phyloP scores from a whole-genome alignment of 768 basidiomycete genomes.

The Punctularia strigosozonata region DNA sequence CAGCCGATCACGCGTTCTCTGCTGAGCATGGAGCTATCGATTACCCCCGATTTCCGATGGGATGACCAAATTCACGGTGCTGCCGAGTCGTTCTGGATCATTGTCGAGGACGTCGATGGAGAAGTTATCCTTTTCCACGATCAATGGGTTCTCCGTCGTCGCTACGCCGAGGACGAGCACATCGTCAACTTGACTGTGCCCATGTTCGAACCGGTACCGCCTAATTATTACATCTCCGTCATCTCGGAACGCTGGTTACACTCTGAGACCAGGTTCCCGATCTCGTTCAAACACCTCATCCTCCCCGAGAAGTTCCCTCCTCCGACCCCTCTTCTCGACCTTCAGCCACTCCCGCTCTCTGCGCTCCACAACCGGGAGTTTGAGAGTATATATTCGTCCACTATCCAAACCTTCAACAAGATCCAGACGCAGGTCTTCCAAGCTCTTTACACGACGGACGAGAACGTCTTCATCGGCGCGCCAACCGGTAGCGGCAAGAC shows the following conservation, averaged over 20 bases:
- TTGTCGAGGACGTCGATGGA: slow-evolving; percentile 96
- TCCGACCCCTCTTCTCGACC: slow-evolving; percentile 85
- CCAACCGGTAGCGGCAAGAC: slow-evolving; percentile 98
- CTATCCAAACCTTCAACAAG: slow-evolving; percentile 88
- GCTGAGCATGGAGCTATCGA: slow-evolving; percentile 84
- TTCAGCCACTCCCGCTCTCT: slow-evolving; percentile 80
- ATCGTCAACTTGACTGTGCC: slow-evolving; percentile 90
- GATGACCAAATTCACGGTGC: slow-evolving; percentile 86
- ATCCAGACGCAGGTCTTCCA: slow-evolving; percentile 99
- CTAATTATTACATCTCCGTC: slow-evolving; percentile 95
- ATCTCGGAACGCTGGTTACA: slow-evolving; percentile 95
- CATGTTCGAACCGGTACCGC: slow-evolving; percentile 95
- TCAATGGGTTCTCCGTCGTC: slow-evolving; percentile 81
- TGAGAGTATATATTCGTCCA: slow-evolving; percentile 72
- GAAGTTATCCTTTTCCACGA: slow-evolving; percentile 95
- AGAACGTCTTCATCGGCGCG: slow-evolving; percentile 94
- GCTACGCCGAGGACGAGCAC: slow-evolving; percentile 89
- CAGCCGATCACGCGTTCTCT: slow-evolving; percentile 93
- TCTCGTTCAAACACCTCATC: slow-evolving; percentile 96
- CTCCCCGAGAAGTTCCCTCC: slow-evolving; percentile 94
- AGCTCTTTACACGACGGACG: slow-evolving; percentile 90
- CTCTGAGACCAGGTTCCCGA: slow-evolving; percentile 85
- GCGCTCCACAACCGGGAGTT: slow-evolving; percentile 92
- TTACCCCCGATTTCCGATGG: slow-evolving; percentile 98
- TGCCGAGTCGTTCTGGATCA: slow-evolving; percentile 84